Percentiles rank a stretch among this genome's conserved stretches.
phyloP scores from a whole-genome alignment of 2,329 filamentous ascomycete species.

The Venturia oleaginea region DNA sequence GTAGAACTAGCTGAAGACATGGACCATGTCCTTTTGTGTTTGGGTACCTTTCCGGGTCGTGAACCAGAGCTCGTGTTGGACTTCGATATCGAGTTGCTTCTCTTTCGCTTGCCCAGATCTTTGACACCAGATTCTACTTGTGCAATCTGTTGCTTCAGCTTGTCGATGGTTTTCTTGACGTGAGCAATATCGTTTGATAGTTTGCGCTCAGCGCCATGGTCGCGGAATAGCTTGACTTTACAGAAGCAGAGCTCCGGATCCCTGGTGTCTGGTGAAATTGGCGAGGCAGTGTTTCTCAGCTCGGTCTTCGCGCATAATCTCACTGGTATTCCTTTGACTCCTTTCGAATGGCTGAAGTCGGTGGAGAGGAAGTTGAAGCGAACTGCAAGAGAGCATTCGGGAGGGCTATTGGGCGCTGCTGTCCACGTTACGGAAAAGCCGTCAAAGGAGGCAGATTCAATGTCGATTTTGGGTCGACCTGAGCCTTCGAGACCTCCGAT shows the following conservation, averaged over 20 bases:
- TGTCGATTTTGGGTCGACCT: slow-evolving; percentile 37
- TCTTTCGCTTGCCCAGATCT: slow-evolving; percentile 52
- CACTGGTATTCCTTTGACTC: slow-evolving; percentile 94
- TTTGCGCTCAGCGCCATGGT: slow-evolving; percentile 91
- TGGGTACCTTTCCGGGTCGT: slow-evolving; percentile 70
- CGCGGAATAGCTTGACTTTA: slow-evolving; percentile 94
- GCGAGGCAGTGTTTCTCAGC: slow-evolving; percentile 32
- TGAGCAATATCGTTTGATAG: slow-evolving; percentile 90
- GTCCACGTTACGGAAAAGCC: slow-evolving; percentile 90
- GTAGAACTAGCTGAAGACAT: slow-evolving; percentile 61
- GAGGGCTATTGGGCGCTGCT: slow-evolving; percentile 55
- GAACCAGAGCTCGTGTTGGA: slow-evolving; percentile 36
- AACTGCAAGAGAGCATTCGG: slow-evolving; percentile 79
- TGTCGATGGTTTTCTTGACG: slow-evolving; percentile 94
- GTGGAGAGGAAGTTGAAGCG: slow-evolving; percentile 98
- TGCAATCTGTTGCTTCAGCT: slow-evolving; percentile 84
- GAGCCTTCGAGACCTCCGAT: slow-evolving; percentile 43
- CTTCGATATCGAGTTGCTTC: slow-evolving; percentile 43
- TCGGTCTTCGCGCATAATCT: slow-evolving; percentile 87
- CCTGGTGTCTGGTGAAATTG: slow-evolving; percentile 33
- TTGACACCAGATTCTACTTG: slow-evolving; percentile 58
- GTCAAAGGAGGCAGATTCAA: slow-evolving; percentile 68
- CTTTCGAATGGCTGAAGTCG: slow-evolving; percentile 97
- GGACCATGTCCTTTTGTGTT: slow-evolving; percentile 93
- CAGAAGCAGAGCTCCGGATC: slow-evolving; percentile 76